These are phyloP conservation scores for Myriosclerotinia curreyana DNA, from an alignment of 2,329 filamentous ascomycete genomes.

Conservation along the genomic window DNA sequence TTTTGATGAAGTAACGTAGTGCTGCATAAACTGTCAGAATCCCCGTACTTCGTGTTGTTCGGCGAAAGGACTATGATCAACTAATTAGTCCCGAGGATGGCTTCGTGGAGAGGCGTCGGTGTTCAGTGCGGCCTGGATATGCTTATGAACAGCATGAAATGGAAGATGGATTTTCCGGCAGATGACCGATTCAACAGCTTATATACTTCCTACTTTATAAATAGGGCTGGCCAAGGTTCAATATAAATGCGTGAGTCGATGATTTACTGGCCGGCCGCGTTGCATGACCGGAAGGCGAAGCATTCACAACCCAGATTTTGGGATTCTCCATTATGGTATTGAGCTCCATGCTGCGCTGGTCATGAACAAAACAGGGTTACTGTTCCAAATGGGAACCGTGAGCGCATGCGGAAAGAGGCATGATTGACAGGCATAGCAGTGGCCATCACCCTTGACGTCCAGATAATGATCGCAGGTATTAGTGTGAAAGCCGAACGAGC, in stretches of 20 bases:
- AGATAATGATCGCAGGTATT: not conserved
- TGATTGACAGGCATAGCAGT: conserved; percentile 10
- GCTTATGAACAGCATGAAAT: not conserved
- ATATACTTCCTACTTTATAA: conserved; percentile 1
- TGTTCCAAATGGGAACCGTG: conserved; percentile 1
- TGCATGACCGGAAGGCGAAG: conserved; percentile 12
- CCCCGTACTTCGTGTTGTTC: not conserved
- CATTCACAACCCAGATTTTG: not conserved
- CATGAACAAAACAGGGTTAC: conserved; percentile 3
- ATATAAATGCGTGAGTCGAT: conserved; percentile 4
- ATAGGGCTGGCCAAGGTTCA: not conserved
- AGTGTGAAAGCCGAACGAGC: not conserved
- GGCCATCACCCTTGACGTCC: not conserved
- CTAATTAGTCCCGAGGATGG: not conserved
- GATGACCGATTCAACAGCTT: not conserved
- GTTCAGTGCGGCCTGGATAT: not conserved
- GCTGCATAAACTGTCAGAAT: not conserved
- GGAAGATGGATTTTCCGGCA: not conserved
- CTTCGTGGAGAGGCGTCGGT: not conserved
- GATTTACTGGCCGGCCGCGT: not conserved
- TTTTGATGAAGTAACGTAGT: not conserved
- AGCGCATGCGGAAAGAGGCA: conserved; percentile 9
- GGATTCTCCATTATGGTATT: conserved; percentile 1
- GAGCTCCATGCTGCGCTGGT: not conserved
- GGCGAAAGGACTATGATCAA: not conserved